phyloP scores from a whole-genome alignment of 805 yeast species.

The Candida piceae region DNA sequence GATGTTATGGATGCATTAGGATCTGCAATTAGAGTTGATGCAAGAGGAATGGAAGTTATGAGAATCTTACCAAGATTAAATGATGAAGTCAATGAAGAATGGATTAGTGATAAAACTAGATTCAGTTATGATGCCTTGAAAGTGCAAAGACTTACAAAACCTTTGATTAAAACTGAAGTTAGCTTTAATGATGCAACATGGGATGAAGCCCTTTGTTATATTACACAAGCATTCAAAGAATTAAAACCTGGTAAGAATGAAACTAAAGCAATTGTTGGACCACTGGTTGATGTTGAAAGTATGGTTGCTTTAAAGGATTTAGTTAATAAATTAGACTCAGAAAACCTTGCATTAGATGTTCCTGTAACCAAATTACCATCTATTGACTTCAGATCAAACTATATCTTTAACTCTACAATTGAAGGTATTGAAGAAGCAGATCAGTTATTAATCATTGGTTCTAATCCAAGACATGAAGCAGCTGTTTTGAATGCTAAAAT shows the following conservation, averaged over 20 bases:
- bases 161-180: constrained; percentile 67
- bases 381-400: constrained; percentile 71
- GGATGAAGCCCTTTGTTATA: constrained; percentile 76
- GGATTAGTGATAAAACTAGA: constrained; percentile 86
- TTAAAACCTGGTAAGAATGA: constrained; percentile 62
- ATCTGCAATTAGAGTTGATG: constrained; percentile 76
- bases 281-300: constrained; percentile 76
- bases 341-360: constrained; percentile 71
- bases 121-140: constrained; percentile 82
- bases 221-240: constrained; percentile 55
- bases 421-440: constrained; percentile 81
- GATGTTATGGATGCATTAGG: constrained; percentile 84
- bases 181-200: constrained; percentile 71
- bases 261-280: constrained; percentile 77
- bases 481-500: constrained; percentile 82
- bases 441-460: constrained; percentile 72
- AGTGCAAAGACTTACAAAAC: constrained; percentile 80
- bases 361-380: constrained; percentile 57
- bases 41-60: constrained; percentile 84
- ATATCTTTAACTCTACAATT: constrained; percentile 73
- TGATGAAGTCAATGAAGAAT: constrained; percentile 85
- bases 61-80: constrained; percentile 81
- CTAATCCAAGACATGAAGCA: constrained; percentile 88
- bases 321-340: constrained; percentile 71
- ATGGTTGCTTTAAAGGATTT: constrained; percentile 79